Conservation (phyloP, 495 filamentous ascomycete species). For the Aspergillus saccharolyticus region DNA sequence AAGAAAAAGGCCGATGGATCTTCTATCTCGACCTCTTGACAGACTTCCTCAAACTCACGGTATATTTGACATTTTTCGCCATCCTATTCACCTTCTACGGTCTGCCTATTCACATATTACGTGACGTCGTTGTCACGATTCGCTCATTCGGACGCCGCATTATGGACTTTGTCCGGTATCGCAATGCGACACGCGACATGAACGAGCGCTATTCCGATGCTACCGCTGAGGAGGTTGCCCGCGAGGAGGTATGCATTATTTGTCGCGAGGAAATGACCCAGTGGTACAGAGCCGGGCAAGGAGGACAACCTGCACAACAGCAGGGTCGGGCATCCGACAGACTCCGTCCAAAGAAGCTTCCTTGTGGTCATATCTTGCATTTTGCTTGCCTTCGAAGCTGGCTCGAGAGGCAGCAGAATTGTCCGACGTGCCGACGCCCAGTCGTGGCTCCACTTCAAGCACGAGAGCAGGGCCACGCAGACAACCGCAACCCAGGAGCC, state of each 20-base stretch:
- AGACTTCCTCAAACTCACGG: constrained; percentile 83
- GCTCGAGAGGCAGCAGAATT: constrained; percentile 97
- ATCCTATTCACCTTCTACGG: constrained; percentile 93
- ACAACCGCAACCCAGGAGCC: constrained; percentile 26
- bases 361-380: constrained; percentile 93
- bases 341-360: constrained; percentile 86
- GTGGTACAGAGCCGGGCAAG: constrained; percentile 45
- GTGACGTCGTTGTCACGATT: constrained; percentile 89
- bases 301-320: constrained; percentile 21
- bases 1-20: constrained; percentile 90
- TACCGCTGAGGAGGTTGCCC: constrained; percentile 73
- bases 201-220: constrained; percentile 87
- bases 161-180: constrained; percentile 79
- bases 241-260: constrained; percentile 94
- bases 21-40: constrained; percentile 84
- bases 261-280: constrained; percentile 93
- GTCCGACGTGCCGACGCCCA: constrained; percentile 85
- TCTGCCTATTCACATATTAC: constrained; percentile 90
- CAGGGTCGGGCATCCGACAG: constrained; percentile 62
- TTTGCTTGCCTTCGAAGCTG: constrained; percentile 92
- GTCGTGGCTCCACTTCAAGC: constrained; percentile 46
- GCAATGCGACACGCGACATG: constrained; percentile 88
- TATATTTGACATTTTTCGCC: constrained; percentile 87
- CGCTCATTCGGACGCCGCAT: constrained; percentile 86
- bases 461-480: constrained; percentile 22